Evolutionary conservation across 192 early-diverging fungal genomes (phyloP).

Genomic region (Coemansia sp.): DNA sequence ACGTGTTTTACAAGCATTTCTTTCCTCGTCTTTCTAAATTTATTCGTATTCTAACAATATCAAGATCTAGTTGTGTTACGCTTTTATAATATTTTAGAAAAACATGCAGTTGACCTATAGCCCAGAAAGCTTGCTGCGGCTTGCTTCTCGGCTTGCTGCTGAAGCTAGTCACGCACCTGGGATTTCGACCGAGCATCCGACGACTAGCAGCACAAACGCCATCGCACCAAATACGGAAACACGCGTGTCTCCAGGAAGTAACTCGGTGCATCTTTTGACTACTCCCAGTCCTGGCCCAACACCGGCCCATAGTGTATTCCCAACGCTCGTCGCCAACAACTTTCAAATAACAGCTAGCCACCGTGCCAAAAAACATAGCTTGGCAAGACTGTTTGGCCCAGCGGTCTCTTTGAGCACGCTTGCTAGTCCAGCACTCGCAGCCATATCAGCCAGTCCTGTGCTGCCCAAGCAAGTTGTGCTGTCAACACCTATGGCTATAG

Average conservation of each 20-base stretch:
- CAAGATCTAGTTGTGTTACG: not conserved
- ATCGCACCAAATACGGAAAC: not conserved
- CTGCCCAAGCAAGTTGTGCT: not conserved
- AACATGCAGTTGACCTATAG: constrained; percentile 6
- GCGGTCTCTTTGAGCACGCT: not conserved
- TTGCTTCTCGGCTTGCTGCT: not conserved
- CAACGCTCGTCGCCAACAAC: not conserved
- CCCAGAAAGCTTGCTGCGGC: constrained; percentile 2
- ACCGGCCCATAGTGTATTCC: not conserved
- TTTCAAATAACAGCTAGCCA: not conserved
- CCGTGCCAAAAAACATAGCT: not conserved
- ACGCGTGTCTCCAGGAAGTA: not conserved
- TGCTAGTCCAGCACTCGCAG: not conserved
- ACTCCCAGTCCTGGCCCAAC: not conserved
- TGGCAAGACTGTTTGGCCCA: not conserved
- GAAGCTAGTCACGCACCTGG: not conserved
- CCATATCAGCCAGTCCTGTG: not conserved
- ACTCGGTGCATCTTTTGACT: not conserved
- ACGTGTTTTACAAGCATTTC: not conserved
- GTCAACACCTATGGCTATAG: too few species aligned
- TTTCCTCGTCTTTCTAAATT: not conserved
- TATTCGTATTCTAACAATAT: not conserved
- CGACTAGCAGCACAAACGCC: not conserved
- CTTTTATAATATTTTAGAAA: not conserved
- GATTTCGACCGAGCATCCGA: not conserved